Conservation (phyloP, 2,329 filamentous ascomycete genomes). For the Alternaria sp. region DNA sequence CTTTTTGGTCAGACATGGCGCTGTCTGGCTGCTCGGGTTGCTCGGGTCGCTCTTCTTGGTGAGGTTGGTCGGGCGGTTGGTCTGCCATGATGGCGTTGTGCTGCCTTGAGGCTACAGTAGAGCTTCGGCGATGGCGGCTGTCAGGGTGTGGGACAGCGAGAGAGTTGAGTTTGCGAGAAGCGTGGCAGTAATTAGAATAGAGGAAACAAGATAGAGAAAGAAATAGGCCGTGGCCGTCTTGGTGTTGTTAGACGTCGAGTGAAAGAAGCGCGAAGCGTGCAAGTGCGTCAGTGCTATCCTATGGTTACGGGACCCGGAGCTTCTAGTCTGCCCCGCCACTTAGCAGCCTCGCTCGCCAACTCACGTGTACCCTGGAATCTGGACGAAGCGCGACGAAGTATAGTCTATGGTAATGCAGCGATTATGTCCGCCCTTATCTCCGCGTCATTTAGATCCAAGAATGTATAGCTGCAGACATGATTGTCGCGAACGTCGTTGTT, state of each 20-base stretch:
- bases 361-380: conserved; percentile 17
- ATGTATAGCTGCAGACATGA: not conserved
- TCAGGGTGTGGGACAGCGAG: not conserved
- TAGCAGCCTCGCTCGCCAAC: conserved; percentile 21
- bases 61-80: conserved; percentile 14
- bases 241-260: not conserved
- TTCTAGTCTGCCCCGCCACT: conserved; percentile 20
- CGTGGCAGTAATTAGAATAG: not conserved
- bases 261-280: conserved; percentile 10
- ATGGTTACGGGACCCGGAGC: conserved; percentile 7
- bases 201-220: not conserved
- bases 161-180: not conserved
- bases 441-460: not conserved
- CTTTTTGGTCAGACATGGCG: conserved; percentile 36
- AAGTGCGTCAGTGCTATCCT: conserved; percentile 12
- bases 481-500: not conserved
- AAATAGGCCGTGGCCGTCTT: not conserved
- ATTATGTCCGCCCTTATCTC: conserved; percentile 10
- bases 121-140: conserved; percentile 1
- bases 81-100: conserved; percentile 33
- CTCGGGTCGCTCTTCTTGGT: conserved; percentile 24
- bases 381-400: conserved; percentile 13
- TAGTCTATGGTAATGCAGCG: not conserved
- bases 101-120: conserved; percentile 2
- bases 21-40: conserved; percentile 29